Percentiles rank a stretch among this genome's conserved stretches.
Evolutionary conservation across 2,329 filamentous ascomycete species (phyloP).

Genomic region (Paracoccidioides brasiliensis): DNA sequence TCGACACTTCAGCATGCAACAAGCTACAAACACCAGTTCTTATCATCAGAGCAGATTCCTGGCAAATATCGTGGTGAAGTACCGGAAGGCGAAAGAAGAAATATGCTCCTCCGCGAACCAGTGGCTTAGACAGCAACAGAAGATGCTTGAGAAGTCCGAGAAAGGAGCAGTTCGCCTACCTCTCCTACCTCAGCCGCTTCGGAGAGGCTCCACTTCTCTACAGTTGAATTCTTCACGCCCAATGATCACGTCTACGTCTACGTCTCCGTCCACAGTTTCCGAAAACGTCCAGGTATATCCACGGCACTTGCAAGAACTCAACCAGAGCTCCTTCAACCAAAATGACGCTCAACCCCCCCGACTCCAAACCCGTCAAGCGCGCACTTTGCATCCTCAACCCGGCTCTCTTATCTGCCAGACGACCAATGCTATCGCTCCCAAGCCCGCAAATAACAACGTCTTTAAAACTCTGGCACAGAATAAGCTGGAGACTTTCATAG

Average conservation of each 20-base stretch:
- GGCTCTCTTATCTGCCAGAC: not conserved
- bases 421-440: not conserved
- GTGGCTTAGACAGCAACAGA: constrained; percentile 7
- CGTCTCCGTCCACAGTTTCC: not conserved
- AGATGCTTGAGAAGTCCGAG: not conserved
- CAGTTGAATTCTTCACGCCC: not conserved
- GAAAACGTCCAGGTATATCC: not conserved
- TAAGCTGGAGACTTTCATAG: not conserved
- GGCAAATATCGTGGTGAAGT: constrained; percentile 13
- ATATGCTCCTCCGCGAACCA: not conserved
- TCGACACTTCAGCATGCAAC: constrained; percentile 10
- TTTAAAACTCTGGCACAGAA: not conserved
- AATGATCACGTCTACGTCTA: not conserved
- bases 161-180: not conserved
- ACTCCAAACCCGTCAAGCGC: not conserved
- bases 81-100: constrained; percentile 10
- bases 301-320: no score
- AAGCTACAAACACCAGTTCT: constrained; percentile 12
- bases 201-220: not conserved
- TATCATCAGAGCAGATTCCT: constrained; percentile 13
- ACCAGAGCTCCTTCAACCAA: no score
- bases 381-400: not conserved
- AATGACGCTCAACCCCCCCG: not conserved
- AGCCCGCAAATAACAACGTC: not conserved
- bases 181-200: not conserved